phyloP scores from a whole-genome alignment of 345 rosid genomes.

The Melastoma malabathricum region DNA sequence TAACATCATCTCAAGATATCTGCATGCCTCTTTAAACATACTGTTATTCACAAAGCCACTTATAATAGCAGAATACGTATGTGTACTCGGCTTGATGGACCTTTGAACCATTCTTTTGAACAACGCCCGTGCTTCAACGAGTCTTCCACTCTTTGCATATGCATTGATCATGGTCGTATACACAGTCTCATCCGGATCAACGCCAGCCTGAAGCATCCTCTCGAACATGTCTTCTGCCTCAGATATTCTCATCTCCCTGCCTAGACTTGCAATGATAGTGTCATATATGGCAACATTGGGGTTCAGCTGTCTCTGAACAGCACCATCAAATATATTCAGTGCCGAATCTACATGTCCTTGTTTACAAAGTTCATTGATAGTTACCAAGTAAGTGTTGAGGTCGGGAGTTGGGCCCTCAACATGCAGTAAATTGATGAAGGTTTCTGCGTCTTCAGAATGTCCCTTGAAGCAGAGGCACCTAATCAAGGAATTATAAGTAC shows the following conservation, averaged over 20 bases:
- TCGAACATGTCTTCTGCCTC: constrained; percentile 48
- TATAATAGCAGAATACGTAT: constrained; percentile 45
- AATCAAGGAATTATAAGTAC: too few relatives aligned
- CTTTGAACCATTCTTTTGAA: constrained; percentile 42
- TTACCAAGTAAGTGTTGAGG: too few relatives aligned
- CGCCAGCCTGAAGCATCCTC: constrained; percentile 48
- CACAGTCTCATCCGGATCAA: constrained; percentile 51
- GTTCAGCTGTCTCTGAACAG: constrained; percentile 36
- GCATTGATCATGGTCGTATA: constrained; percentile 68
- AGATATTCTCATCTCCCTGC: constrained; percentile 24
- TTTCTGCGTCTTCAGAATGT: too few relatives aligned
- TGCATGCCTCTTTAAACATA: constrained; percentile 41
- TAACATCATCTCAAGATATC: constrained; percentile 48
- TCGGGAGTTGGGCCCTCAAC: too few relatives aligned
- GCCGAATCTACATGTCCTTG: too few relatives aligned
- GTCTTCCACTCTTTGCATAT: constrained; percentile 32
- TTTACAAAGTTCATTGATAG: too few relatives aligned
- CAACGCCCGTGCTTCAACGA: constrained; percentile 31
- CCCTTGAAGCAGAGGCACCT: too few relatives aligned
- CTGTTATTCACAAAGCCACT: constrained; percentile 46
- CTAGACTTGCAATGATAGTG: constrained; percentile 33
- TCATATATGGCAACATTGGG: constrained; percentile 56
- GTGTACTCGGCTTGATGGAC: constrained; percentile 31
- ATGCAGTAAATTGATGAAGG: too few relatives aligned
- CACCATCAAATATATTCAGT: too few relatives aligned